phyloP scores from a whole-genome alignment of 805 yeast genomes.

The Spathaspora gorwiae region DNA sequence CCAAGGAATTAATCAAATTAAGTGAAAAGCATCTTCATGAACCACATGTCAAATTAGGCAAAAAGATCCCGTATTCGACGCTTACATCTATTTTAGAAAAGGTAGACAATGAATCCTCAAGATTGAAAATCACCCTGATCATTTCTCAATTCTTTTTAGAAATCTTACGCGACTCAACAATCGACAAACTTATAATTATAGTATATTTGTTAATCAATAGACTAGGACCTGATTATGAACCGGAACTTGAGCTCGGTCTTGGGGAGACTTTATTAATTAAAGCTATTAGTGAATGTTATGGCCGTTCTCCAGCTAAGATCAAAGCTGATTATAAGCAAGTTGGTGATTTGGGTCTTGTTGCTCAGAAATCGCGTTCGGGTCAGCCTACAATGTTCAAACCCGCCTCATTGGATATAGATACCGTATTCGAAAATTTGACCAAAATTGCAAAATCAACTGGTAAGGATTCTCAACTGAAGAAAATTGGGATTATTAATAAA shows the following conservation, averaged over 20 bases:
- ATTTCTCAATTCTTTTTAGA: conserved; percentile 70
- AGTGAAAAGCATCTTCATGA: conserved; percentile 2
- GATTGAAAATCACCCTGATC: conserved; percentile 74
- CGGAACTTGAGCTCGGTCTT: conserved; percentile 84
- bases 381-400: conserved; percentile 96
- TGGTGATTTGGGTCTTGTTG: conserved; percentile 91
- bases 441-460: conserved; percentile 79
- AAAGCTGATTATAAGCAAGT: conserved; percentile 69
- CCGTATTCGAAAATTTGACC: conserved; percentile 69
- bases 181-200: conserved; percentile 56
- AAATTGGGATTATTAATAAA: conserved; percentile 72
- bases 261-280: conserved; percentile 88
- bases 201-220: conserved; percentile 84
- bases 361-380: conserved; percentile 72
- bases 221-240: conserved; percentile 91
- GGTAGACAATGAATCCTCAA: conserved; percentile 74
- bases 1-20: conserved; percentile 8
- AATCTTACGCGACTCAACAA: conserved; percentile 45
- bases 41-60: neutral
- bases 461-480: conserved; percentile 71
- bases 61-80: conserved; percentile 30
- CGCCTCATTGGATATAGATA: conserved; percentile 64
- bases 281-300: conserved; percentile 87
- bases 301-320: conserved; percentile 66
- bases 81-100: conserved; percentile 66